Conservation (phyloP, 768 basidiomycete species). For the Exidia glandulosa region DNA sequence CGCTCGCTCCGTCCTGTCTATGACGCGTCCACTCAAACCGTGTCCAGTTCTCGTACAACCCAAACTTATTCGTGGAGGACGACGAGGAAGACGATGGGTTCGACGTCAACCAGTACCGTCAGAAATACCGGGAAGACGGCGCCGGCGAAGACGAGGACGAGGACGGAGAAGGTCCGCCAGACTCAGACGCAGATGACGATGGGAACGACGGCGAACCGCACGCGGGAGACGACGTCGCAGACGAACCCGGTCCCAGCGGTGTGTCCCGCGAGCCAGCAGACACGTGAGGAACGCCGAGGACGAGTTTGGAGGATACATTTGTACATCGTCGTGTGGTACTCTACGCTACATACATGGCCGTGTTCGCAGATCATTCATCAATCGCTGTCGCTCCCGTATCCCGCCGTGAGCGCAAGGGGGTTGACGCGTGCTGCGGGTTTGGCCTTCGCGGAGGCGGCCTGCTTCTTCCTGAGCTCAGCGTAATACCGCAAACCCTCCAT, state of each 20-base stretch:
- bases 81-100: constrained; percentile 31
- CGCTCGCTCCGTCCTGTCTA: too few relatives aligned
- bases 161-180: neutral
- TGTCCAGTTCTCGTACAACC: constrained; percentile 97
- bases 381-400: neutral
- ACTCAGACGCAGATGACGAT: neutral
- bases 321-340: neutral
- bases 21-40: too few relatives aligned
- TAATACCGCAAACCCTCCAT: constrained; percentile 87
- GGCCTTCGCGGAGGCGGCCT: constrained; percentile 25
- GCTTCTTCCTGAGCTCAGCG: constrained; percentile 70
- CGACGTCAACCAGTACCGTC: neutral
- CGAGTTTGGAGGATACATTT: neutral
- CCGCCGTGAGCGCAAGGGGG: neutral
- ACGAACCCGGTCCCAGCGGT: neutral
- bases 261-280: too few relatives aligned
- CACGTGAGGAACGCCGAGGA: neutral
- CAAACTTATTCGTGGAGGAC: constrained; percentile 84
- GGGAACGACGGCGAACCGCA: too few relatives aligned
- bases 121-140: neutral
- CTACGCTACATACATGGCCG: neutral
- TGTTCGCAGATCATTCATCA: too few relatives aligned
- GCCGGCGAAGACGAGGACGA: neutral
- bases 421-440: neutral
- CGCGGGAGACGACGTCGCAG: too few relatives aligned